Evolutionary conservation across 1,284 basidiomycete genomes (phyloP).

Genomic region (Rhodotorula sp.): DNA sequence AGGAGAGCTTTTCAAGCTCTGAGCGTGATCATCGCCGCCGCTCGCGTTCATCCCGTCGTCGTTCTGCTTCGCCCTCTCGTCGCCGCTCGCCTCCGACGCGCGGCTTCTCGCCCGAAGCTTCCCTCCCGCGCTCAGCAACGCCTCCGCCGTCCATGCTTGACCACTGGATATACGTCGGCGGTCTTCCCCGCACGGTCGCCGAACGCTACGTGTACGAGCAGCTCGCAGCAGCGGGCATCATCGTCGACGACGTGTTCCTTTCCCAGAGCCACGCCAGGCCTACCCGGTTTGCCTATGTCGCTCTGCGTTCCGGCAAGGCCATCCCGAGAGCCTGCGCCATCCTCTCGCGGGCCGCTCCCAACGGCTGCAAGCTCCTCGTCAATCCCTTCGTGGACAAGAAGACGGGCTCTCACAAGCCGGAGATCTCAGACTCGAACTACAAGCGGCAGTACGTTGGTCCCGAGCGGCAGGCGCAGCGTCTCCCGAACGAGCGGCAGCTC

Average conservation of each 20-base stretch:
- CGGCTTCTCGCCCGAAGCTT: background rate
- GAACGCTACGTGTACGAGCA: conserved; percentile 1
- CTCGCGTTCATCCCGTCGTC: no score
- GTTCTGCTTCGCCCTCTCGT: no score
- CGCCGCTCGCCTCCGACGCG: background rate
- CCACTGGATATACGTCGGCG: background rate
- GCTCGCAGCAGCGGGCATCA: background rate
- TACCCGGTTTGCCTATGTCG: background rate
- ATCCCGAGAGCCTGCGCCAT: background rate
- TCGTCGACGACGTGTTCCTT: background rate
- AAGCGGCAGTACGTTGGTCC: background rate
- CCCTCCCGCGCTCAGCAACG: background rate
- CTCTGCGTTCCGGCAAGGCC: background rate
- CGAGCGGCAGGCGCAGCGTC: background rate
- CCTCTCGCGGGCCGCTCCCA: accelerated
- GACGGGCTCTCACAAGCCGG: background rate
- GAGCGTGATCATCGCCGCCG: no score
- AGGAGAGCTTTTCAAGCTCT: no score
- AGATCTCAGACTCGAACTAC: background rate
- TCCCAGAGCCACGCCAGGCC: background rate
- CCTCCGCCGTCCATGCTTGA: background rate
- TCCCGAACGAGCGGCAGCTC: background rate
- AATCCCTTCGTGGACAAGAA: background rate
- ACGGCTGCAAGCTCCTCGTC: background rate
- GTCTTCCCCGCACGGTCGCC: background rate